Evolutionary conservation across 495 filamentous ascomycete species (phyloP).

Genomic region (Apiosordaria backusii): DNA sequence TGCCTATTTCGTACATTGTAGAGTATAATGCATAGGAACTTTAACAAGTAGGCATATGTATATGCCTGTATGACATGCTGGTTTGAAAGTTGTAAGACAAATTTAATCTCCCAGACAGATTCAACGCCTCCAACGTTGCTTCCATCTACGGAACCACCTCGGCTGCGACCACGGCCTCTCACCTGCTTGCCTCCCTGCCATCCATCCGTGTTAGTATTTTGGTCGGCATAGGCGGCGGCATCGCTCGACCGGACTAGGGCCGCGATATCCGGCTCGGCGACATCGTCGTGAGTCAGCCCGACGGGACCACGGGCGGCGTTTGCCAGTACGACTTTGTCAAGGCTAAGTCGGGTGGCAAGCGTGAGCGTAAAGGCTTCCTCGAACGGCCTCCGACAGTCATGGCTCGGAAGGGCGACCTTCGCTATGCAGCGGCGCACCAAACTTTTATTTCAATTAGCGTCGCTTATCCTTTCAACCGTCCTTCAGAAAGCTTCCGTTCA

Average conservation of each 20-base stretch:
- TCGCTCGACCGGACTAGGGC: slow-evolving; percentile 30
- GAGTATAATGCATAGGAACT: no score
- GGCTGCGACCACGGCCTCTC: slow-evolving; percentile 29
- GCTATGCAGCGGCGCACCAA: no score
- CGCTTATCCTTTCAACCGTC: no score
- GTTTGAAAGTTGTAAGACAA: no score
- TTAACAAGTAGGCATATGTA: no score
- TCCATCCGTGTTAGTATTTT: slow-evolving; percentile 41
- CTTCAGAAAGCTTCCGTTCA: no score
- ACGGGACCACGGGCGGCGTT: slow-evolving; percentile 27
- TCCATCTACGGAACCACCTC: slow-evolving; percentile 37
- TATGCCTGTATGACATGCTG: no score
- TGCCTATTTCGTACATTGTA: no score
- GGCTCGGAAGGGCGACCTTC: no score
- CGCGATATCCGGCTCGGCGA: slow-evolving; percentile 21
- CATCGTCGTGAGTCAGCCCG: slow-evolving; percentile 29
- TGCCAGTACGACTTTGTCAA: slow-evolving; percentile 40
- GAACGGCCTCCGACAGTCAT: slow-evolving; percentile 27
- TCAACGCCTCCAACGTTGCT: no score
- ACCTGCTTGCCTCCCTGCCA: slow-evolving; percentile 39
- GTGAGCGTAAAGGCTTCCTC: slow-evolving; percentile 26
- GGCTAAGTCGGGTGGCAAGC: slow-evolving; percentile 19
- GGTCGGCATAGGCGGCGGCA: slow-evolving; percentile 47
- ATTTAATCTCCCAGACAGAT: no score
- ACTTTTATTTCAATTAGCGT: no score